phyloP scores from a whole-genome alignment of 768 basidiomycete genomes.

The Tulasnella sp. region DNA sequence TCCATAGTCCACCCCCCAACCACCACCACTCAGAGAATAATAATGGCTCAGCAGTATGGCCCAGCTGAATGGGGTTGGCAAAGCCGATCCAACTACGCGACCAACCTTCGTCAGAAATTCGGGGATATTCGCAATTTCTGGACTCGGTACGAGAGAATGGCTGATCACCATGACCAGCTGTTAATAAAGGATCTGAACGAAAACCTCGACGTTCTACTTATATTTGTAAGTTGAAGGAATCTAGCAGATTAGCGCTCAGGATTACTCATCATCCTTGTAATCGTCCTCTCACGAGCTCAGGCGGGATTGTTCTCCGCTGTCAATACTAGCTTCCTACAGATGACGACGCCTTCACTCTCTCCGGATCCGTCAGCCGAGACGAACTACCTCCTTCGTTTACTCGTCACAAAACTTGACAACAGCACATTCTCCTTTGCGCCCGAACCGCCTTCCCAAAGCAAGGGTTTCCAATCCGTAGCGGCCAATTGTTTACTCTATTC shows the following conservation, averaged over 20 bases:
- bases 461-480: neutral
- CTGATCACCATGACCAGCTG: conserved; percentile 4
- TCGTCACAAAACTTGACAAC: conserved; percentile 8
- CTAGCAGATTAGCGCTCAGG: neutral
- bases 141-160: neutral
- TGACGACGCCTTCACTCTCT: neutral
- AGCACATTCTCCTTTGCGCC: neutral
- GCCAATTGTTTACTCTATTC: conserved; percentile 16
- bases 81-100: neutral
- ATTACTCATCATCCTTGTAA: neutral
- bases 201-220: conserved; percentile 27
- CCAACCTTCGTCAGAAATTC: neutral
- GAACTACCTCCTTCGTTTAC: conserved; percentile 11
- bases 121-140: conserved; percentile 12
- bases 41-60: too few relatives aligned
- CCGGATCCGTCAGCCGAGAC: neutral
- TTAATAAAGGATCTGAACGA: conserved; percentile 19
- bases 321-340: conserved; percentile 25
- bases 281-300: neutral
- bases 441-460: neutral
- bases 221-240: conserved; percentile 28
- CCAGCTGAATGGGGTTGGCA: too few relatives aligned
- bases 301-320: conserved; percentile 28
- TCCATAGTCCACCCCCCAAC: too few relatives aligned
- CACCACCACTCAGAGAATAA: too few relatives aligned